A percentile compares a stretch with the other conserved stretches of the same genome.
Conservation (phyloP, 352 stramenopile genomes). For the Phytophthora cryptogea region DNA sequence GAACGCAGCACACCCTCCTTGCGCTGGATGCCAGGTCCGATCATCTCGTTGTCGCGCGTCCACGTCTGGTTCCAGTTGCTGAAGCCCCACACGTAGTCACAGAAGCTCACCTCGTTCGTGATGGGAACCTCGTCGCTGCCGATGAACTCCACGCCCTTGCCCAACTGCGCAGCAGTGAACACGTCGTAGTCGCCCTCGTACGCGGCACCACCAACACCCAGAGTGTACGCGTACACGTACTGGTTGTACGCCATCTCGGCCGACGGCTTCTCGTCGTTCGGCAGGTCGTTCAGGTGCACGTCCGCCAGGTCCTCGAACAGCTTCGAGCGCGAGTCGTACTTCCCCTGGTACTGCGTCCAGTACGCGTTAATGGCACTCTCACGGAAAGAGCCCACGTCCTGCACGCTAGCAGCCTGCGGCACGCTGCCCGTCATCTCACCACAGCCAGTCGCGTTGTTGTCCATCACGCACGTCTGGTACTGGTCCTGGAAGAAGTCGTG, state of each 20-base stretch:
- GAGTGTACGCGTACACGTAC: constrained; percentile 64
- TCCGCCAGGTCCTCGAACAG: constrained; percentile 64
- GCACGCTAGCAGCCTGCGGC: constrained; percentile 35
- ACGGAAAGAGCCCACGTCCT: constrained; percentile 51
- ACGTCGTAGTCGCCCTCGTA: constrained; percentile 46
- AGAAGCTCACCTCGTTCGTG: constrained; percentile 71
- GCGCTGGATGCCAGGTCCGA: constrained; percentile 65
- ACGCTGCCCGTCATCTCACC: constrained; percentile 67
- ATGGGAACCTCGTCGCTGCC: constrained; percentile 61
- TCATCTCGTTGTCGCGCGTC: constrained; percentile 62
- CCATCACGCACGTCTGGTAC: constrained; percentile 55
- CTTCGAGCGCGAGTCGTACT: constrained; percentile 54
- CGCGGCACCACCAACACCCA: constrained; percentile 29
- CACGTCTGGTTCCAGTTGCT: constrained; percentile 77
- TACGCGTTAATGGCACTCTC: constrained; percentile 43
- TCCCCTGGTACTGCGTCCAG: constrained; percentile 44
- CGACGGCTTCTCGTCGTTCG: constrained; percentile 42
- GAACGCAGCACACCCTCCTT: constrained; percentile 72
- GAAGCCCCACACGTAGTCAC: constrained; percentile 68
- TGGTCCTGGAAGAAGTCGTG: constrained; percentile 60
- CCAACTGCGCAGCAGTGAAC: constrained; percentile 48
- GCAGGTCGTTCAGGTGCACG: constrained; percentile 57
- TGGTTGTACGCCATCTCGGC: constrained; percentile 56
- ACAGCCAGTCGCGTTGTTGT: constrained; percentile 52
- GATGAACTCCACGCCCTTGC: constrained; percentile 57